Evolutionary conservation across 1,284 basidiomycete species (phyloP), one percentile per base, ranked within the genome.

Genomic region (Irpex lacteus): DNA sequence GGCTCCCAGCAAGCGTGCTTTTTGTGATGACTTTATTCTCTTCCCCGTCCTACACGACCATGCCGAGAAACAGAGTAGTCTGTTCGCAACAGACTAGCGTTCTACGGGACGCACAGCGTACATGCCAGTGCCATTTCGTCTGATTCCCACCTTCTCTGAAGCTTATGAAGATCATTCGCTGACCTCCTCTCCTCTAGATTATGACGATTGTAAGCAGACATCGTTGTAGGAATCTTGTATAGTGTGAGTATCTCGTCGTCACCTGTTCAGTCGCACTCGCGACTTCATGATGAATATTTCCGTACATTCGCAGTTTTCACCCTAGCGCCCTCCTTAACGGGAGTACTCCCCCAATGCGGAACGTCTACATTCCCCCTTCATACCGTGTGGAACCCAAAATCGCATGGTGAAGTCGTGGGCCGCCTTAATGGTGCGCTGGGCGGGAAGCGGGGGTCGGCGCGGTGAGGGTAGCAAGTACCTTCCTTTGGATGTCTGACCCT

Each of bases 71-170:
- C 75, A 88, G 86, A 88, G 87, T 70, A 77, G 85, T 86, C 80
- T 81, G 85, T 88, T 88, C 85, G 85, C 86, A 87, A 87, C 86
- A 80, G 80, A 85, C 82, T 78, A 76, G 85, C 82, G 80, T 78
- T 80, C 79, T 84, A 69, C 77, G 80, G 81, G 78, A 75, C 77
- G 81, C 84, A 82, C 73, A 89, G 87, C 83, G 88, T 84, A 88
- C 88, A 87, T 90, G 89, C 89, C 89, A 90, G 89, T 88, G 87
- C 86, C 87, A 83, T 87, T 90, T 89, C 73, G 84, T 86, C 88
- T 89, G 88, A 90, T 75, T 70, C 70, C 72, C 40, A 44, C 15
- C 8, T 71, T 66, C 74, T 59, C 1, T 26, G 38, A 11, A 21
- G 53, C 15, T 55, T 59, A n/a, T 52, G 15, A 36, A n/a, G 52